phyloP scores from a whole-genome alignment of 768 basidiomycete species.

The Leccinum longicurvipes region DNA sequence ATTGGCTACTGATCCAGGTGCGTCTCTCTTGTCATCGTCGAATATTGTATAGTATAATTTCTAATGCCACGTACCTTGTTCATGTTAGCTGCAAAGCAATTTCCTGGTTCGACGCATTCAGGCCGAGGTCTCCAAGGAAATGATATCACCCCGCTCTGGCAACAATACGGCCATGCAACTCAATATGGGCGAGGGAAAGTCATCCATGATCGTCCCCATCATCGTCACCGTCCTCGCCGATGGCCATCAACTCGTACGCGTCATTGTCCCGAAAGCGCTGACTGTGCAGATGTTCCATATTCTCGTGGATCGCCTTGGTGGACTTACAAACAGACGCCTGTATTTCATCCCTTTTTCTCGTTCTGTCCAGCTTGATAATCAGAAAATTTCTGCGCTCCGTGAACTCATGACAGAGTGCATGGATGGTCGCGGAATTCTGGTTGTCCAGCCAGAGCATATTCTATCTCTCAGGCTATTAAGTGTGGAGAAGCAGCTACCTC shows the following conservation, averaged over 20 bases:
- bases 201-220: constrained; percentile 38
- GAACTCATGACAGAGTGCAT: constrained; percentile 30
- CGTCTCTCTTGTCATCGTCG: neutral
- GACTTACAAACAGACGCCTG: constrained; percentile 33
- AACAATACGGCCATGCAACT: constrained; percentile 43
- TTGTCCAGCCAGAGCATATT: constrained; percentile 34
- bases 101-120: constrained; percentile 11
- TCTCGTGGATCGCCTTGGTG: constrained; percentile 29
- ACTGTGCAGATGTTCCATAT: constrained; percentile 31
- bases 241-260: constrained; percentile 28
- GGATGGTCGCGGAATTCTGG: constrained; percentile 36
- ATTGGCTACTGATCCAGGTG: constrained; percentile 49
- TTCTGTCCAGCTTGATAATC: constrained; percentile 5
- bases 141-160: constrained; percentile 27
- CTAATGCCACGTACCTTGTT: constrained; percentile 1
- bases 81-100: constrained; percentile 26
- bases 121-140: constrained; percentile 27
- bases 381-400: neutral
- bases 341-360: constrained; percentile 34
- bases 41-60: neutral
- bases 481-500: constrained; percentile 8
- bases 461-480: neutral
- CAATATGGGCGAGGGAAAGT: constrained; percentile 25
- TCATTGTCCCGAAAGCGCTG: constrained; percentile 25
- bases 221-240: constrained; percentile 25